phyloP scores from a whole-genome alignment of 1,284 basidiomycete genomes.

The Bondarzewia mesenterica region DNA sequence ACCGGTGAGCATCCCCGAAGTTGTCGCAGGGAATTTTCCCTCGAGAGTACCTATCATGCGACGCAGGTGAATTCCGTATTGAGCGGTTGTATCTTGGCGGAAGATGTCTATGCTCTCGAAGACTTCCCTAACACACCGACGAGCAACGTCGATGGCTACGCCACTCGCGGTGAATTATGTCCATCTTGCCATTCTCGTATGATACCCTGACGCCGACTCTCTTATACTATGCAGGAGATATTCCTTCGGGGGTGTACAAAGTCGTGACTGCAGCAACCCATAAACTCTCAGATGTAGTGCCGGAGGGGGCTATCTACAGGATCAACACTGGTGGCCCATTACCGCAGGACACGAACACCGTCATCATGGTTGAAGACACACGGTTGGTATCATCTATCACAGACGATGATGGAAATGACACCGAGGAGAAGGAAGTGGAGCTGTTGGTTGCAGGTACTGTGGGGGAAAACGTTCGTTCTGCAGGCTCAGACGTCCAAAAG shows the following conservation, averaged over 20 bases:
- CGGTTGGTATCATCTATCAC: conserved; percentile 47
- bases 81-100: conserved; percentile 64
- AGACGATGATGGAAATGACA: conserved; percentile 18
- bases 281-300: conserved; percentile 30
- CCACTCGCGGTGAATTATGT: conserved; percentile 61
- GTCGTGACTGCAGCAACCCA: conserved; percentile 59
- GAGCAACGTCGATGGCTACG: conserved; percentile 87
- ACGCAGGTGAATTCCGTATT: conserved; percentile 47
- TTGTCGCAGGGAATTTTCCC: background rate
- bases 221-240: conserved; percentile 36
- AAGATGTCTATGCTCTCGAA: conserved; percentile 59
- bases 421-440: conserved; percentile 65
- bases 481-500: conserved; percentile 66
- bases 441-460: conserved; percentile 54
- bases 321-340: conserved; percentile 77
- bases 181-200: too few species aligned
- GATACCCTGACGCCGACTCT: too few species aligned
- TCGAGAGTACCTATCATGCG: background rate
- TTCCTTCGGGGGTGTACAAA: conserved; percentile 58
- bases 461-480: conserved; percentile 68
- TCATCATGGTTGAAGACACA: conserved; percentile 92
- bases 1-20: conserved; percentile 19
- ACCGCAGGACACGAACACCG: conserved; percentile 65
- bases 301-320: conserved; percentile 53
- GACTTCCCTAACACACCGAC: conserved; percentile 58